Evolutionary conservation across 1,284 basidiomycete species (phyloP).

Genomic region (Rhodotorula sp.): DNA sequence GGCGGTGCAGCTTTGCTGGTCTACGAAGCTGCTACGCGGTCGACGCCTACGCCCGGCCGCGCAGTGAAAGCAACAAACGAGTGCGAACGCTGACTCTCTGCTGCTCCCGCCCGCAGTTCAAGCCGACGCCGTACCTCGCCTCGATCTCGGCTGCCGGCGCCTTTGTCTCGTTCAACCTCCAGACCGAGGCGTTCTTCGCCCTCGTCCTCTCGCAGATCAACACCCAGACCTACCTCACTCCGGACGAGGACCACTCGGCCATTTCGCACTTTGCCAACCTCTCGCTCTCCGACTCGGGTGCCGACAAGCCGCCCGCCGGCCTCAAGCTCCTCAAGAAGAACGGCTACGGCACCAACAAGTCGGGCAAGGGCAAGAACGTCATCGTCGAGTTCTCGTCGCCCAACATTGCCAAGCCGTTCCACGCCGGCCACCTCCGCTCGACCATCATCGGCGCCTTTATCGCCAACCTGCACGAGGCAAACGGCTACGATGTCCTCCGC

Average conservation of each 20-base stretch:
- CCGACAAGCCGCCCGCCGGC: slow-evolving; percentile 44
- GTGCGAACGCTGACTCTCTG: background rate
- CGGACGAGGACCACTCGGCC: slow-evolving; percentile 34
- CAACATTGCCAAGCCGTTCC: slow-evolving; percentile 98
- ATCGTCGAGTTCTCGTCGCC: slow-evolving; percentile 89
- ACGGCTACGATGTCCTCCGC: slow-evolving; percentile 86
- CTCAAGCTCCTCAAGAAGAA: slow-evolving; percentile 54
- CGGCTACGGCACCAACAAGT: slow-evolving; percentile 55
- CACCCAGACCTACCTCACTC: slow-evolving; percentile 61
- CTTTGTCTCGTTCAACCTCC: slow-evolving; percentile 79
- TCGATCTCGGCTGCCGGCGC: slow-evolving; percentile 69
- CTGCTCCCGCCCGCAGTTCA: slow-evolving; percentile 53
- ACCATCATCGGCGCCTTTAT: slow-evolving; percentile 98
- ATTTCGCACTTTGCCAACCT: slow-evolving; percentile 28
- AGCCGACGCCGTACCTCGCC: slow-evolving; percentile 59
- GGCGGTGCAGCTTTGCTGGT: background rate
- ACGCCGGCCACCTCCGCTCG: slow-evolving; percentile 92
- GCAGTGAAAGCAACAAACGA: too few species aligned
- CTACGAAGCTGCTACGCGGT: background rate
- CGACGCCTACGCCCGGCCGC: too few species aligned
- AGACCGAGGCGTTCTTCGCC: slow-evolving; percentile 69
- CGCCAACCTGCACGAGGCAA: slow-evolving; percentile 85
- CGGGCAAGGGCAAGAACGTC: slow-evolving; percentile 70
- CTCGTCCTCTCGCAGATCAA: slow-evolving; percentile 81
- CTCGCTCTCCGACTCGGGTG: slow-evolving; percentile 32